A percentile compares a stretch with the other conserved stretches of the same genome.
Conservation (phyloP, 345 rosid genomes). For the Sonneratia alba region DNA sequence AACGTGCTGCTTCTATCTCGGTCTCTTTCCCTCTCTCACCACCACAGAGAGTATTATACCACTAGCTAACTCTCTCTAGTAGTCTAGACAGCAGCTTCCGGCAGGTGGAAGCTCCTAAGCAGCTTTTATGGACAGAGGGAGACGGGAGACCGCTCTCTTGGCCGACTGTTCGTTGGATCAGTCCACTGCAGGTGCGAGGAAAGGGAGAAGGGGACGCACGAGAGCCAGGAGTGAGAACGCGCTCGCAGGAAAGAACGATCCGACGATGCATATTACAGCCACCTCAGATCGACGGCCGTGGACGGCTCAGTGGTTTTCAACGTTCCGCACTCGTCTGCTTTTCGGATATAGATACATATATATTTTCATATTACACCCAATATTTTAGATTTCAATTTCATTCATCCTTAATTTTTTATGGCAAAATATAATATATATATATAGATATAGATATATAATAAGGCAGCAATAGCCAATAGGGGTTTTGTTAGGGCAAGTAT, state of each 20-base stretch:
- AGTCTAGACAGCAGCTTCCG: not conserved
- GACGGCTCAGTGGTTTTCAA: slow-evolving; percentile 14
- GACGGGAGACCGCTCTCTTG: not conserved
- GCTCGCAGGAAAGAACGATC: slow-evolving; percentile 6
- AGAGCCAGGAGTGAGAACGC: slow-evolving; percentile 10
- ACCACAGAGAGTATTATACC: not conserved
- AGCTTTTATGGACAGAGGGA: too few species aligned
- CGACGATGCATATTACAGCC: slow-evolving; percentile 42
- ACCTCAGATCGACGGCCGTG: slow-evolving; percentile 36
- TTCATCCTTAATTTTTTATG: too few species aligned
- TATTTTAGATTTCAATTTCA: too few species aligned
- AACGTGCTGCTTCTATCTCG: not conserved
- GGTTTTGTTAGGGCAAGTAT: not conserved
- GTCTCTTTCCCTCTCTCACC: slow-evolving; percentile 3
- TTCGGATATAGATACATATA: not conserved
- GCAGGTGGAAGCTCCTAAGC: slow-evolving; percentile 3
- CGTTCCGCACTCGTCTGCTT: slow-evolving; percentile 9
- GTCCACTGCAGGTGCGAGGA: slow-evolving; percentile 50
- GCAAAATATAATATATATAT: too few species aligned
- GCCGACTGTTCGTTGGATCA: not conserved
- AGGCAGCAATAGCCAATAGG: too few species aligned
- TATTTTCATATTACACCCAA: not conserved
- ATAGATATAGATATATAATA: too few species aligned
- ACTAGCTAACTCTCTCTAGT: slow-evolving; percentile 1
- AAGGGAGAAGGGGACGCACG: slow-evolving; percentile 37